Percentiles rank a stretch among this genome's conserved stretches.
These are phyloP conservation scores for Cubamyces sp. DNA, from an alignment of 768 basidiomycete genomes.

Conservation along the genomic window DNA sequence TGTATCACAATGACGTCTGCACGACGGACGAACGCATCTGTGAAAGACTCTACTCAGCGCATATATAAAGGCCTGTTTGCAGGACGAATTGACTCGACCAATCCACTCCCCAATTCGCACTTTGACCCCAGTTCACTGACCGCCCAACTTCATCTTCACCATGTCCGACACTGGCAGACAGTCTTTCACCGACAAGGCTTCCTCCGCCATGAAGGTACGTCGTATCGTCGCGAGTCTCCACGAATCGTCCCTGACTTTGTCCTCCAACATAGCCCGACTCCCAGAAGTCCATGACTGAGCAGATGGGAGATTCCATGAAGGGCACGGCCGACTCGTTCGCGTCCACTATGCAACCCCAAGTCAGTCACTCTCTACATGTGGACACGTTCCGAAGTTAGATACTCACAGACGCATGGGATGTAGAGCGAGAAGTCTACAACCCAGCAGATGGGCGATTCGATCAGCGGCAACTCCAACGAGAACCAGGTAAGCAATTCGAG, in stretches of 20 bases:
- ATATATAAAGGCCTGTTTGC: not conserved
- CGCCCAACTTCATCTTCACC: not conserved
- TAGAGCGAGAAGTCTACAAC: conserved; percentile 39
- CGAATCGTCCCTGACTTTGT: not conserved
- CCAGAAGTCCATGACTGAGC: conserved; percentile 40
- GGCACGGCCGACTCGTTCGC: conserved; percentile 36
- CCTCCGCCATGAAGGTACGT: conserved; percentile 35
- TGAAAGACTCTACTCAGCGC: not conserved
- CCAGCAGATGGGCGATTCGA: conserved; percentile 38
- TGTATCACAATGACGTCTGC: not conserved
- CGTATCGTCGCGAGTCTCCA: not conserved
- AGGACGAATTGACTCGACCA: not conserved
- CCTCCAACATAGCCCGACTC: conserved; percentile 34
- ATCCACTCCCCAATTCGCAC: not conserved
- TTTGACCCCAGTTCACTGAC: not conserved
- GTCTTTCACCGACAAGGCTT: conserved; percentile 39
- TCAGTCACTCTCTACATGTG: conserved; percentile 12
- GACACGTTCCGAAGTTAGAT: not conserved
- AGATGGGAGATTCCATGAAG: conserved; percentile 38
- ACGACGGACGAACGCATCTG: not conserved
- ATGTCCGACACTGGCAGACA: conserved; percentile 41
- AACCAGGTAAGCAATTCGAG: conserved; percentile 18
- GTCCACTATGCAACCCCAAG: conserved; percentile 33
- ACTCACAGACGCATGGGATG: conserved; percentile 16
- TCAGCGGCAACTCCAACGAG: conserved; percentile 37